Percentiles rank a stretch among this genome's conserved stretches.
Evolutionary conservation across 2,329 filamentous ascomycete genomes (phyloP).

Genomic region (Pseudogymnoascus sp.): DNA sequence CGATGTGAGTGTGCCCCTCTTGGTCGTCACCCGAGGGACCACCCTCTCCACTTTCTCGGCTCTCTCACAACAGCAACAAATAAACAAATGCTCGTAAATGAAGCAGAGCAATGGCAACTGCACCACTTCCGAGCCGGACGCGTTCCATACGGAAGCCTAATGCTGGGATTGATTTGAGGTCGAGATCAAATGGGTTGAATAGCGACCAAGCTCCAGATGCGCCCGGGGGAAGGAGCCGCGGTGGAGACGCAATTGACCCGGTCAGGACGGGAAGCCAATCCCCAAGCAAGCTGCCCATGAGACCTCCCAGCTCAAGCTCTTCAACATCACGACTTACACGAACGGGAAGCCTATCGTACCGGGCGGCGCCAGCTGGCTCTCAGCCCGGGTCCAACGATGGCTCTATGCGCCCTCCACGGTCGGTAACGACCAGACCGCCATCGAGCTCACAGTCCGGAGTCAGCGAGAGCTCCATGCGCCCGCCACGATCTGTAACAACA

Average conservation of each 20-base stretch:
- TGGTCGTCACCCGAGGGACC: slow-evolving; percentile 1
- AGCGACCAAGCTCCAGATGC: slow-evolving; percentile 4
- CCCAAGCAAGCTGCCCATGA: slow-evolving; percentile 25
- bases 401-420: slow-evolving; percentile 6
- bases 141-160: slow-evolving; percentile 20
- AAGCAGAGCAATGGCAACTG: slow-evolving; percentile 2
- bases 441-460: not conserved
- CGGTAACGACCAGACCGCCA: slow-evolving; percentile 2
- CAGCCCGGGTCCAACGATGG: not conserved
- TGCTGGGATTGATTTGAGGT: slow-evolving; percentile 4
- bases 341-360: not conserved
- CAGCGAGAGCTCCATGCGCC: slow-evolving; percentile 7
- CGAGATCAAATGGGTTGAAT: not conserved
- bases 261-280: slow-evolving; percentile 20
- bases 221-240: slow-evolving; percentile 4
- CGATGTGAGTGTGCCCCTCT: not conserved
- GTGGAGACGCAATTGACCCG: slow-evolving; percentile 8
- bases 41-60: not conserved
- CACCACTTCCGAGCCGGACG: slow-evolving; percentile 19
- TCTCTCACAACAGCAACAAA: slow-evolving; percentile 5
- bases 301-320: slow-evolving; percentile 2
- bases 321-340: not conserved
- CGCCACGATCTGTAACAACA: not conserved
- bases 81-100: not conserved
- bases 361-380: not conserved